phyloP scores from a whole-genome alignment of 2,329 filamentous ascomycete genomes.

The Diaporthe destruens region DNA sequence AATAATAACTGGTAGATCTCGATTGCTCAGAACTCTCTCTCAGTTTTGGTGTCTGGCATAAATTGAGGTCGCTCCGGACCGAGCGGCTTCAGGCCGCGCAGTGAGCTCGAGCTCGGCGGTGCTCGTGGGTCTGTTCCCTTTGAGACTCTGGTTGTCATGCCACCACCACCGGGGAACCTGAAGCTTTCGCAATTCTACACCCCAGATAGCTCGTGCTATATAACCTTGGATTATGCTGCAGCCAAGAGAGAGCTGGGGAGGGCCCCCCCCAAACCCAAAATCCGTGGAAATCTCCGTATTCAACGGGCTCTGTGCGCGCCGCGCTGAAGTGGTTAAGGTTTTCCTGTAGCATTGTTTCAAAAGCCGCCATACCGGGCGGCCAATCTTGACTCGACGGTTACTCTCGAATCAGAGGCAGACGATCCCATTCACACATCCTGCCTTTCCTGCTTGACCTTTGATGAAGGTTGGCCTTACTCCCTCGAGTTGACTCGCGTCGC shows the following conservation, averaged over 20 bases:
- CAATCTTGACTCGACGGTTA: conserved; percentile 29
- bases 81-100: conserved; percentile 1
- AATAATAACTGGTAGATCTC: neutral
- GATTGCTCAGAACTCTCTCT: conserved; percentile 26
- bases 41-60: conserved; percentile 6
- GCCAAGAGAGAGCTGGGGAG: conserved; percentile 14
- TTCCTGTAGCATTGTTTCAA: conserved; percentile 26
- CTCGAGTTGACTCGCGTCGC: conserved; percentile 24
- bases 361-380: conserved; percentile 27
- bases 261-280: conserved; percentile 15
- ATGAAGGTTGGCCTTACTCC: conserved; percentile 6
- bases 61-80: conserved; percentile 19
- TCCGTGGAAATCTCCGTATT: conserved; percentile 5
- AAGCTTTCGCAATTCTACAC: conserved; percentile 15
- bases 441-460: conserved; percentile 14
- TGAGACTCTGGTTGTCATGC: conserved; percentile 18
- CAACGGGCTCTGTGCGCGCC: conserved; percentile 29
- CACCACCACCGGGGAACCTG: conserved; percentile 32
- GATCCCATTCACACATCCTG: neutral
- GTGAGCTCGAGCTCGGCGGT: conserved; percentile 2
- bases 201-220: conserved; percentile 17
- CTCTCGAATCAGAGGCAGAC: conserved; percentile 24
- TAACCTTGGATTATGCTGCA: conserved; percentile 17
- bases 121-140: conserved; percentile 20
- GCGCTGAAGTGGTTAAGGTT: conserved; percentile 24